Base-by-base conservation (phyloP, 2,329 filamentous ascomycete species). In the Trichoderma atroviride region DNA sequence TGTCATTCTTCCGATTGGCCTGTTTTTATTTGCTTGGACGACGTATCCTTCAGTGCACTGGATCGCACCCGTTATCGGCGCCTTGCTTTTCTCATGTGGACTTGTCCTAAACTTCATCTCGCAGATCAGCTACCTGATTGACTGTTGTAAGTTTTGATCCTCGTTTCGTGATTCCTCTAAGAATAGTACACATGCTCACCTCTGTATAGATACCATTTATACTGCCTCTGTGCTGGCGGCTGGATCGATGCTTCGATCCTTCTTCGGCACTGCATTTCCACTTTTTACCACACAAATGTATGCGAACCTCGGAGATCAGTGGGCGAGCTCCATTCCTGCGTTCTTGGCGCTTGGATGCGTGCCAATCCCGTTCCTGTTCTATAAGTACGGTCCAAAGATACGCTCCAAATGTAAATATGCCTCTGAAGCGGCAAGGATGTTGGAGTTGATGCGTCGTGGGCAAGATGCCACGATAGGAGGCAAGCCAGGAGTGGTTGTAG, bases 291-390 rank as follows among this genome's bases (percentile, higher is more conserved):
- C 82, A 0, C 76, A 82, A 70, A 87, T 88, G 85, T 88, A 87
- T 76, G 43, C 81, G 3, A 81, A 83, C 65, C 83, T 91, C 1
- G 91, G 92, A 57, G 89, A 91, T 68, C 91, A 94, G 80, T 94
- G 92, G 92, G 92, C 91, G 0, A 88, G 85, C 40, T 88, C 87
- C 0, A 81, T 95, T 14, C 92, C 91, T 0, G 92, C 89, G 0
- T 94, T 95, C 80, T 81, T 95, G 2, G 87, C 91, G 0, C 78
- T 94, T 3, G 85, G 84, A 11, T 94, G 91, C 78, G 82, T 93
- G 24, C 91, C 92, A 0, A 90, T 92, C 75, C 92, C 92, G 0
- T 91, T 92, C 78, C 78, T 94, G 16, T 92, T 95, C 79, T 92
- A 92, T 81, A 88, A 86, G 74, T 93, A 92, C 76, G 92, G 92